A percentile compares a stretch with the other conserved stretches of the same genome.
phyloP scores from a whole-genome alignment of 163 green algal genomes.

The Prototheca cutis region DNA sequence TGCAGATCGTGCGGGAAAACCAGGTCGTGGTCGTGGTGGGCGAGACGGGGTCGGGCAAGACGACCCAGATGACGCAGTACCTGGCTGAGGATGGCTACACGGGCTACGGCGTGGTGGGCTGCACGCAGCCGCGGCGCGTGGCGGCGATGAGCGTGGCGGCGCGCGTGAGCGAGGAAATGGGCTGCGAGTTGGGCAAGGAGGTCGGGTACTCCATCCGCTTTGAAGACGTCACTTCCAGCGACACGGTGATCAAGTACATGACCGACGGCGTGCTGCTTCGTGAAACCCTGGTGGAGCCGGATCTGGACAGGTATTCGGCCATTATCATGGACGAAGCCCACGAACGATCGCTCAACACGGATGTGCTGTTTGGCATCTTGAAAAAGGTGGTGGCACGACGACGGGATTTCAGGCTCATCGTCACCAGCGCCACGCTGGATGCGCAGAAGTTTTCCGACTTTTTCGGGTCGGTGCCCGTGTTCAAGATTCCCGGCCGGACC shows the following conservation, averaged over 20 bases:
- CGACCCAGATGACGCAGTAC: conserved; percentile 97
- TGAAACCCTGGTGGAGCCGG: conserved; percentile 85
- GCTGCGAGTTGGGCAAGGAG: conserved; percentile 73
- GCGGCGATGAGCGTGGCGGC: conserved; percentile 96
- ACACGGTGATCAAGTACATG: conserved; percentile 82
- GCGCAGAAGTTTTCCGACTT: conserved; percentile 75
- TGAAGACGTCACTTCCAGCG: conserved; percentile 83
- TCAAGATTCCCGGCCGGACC: conserved; percentile 89
- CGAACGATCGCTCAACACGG: conserved; percentile 82
- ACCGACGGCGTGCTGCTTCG: conserved; percentile 90
- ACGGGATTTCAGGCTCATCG: conserved; percentile 91
- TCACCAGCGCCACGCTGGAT: conserved; percentile 91
- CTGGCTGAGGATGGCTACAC: conserved; percentile 91
- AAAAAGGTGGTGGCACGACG: conserved; percentile 68
- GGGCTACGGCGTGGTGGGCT: conserved; percentile 78
- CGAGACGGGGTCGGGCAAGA: conserved; percentile 95
- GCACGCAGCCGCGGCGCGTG: conserved; percentile 91
- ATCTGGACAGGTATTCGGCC: conserved; percentile 67
- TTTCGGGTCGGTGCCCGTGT: conserved; percentile 79
- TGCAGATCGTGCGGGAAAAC: conserved; percentile 76
- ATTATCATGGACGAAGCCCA: conserved; percentile 94
- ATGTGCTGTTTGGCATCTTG: conserved; percentile 92
- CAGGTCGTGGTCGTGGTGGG: conserved; percentile 94
- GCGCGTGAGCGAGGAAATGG: conserved; percentile 94
- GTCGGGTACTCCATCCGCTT: conserved; percentile 96